Evolutionary conservation across 129 eudicot genomes (phyloP), one percentile per base, ranked within the genome.

Genomic region (Flaveria sonorensis): DNA sequence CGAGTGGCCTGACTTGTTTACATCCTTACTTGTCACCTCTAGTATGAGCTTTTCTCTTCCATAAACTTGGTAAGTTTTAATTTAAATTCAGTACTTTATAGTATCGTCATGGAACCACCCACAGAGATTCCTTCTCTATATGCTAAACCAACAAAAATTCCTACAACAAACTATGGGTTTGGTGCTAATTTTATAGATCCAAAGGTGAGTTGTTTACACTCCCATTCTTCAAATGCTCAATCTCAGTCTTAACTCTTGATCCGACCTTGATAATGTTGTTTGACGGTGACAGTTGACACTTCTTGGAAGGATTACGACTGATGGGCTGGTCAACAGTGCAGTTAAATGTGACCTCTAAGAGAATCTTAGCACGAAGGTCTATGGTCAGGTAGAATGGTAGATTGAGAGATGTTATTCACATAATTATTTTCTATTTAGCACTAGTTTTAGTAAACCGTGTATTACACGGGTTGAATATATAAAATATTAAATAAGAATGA

Each of bases 141-240:
- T 68, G 5, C 93, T 10, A 92, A 93, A 73, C 69, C 87, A 19
- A 83, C 86, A 30, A 93, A 93, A 87, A 76, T 90, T 45, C 96
- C 98, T 43, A 89, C 89, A 32, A 85, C 96, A 53, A 72, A 84
- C 59, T 93, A 93, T 71, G 98, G 91, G 80, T 93, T 93, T 84
- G 98, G 98, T 61, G 98, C 97, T 26, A 93, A 93, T 82, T 93
- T 77, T 80, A 60, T 90, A 51, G 98, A 93, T 60, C 96, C 98
- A 71, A 90, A 79, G 91, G 98, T 93, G 42, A 14, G 36, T 21
- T 60, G 10, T 60, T 10, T 56, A 40, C 32, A 18, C 42, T 36
- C 23, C 15, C 50, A 48, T 62, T 15, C 18, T 47, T 53, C 24
- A 26, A 1, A 30, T 26, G 57, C 32, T 53, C 68, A 43, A 1